Evolutionary conservation across 2,329 filamentous ascomycete genomes (phyloP).

Genomic region (Alternaria alternata): DNA sequence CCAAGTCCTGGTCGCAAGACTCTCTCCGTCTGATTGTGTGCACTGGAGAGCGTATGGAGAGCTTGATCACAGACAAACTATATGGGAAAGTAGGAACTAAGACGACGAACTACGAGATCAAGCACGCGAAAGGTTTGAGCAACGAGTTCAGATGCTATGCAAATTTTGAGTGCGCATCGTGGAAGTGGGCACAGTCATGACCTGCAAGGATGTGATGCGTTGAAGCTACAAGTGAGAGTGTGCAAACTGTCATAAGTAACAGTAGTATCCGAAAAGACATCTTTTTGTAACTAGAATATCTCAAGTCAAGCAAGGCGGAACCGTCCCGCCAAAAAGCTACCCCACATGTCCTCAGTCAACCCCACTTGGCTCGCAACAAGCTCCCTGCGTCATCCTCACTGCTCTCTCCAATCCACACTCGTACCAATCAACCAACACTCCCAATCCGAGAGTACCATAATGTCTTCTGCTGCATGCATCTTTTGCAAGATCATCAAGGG

Average conservation of each 20-base stretch:
- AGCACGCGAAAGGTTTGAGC: slow-evolving; percentile 75
- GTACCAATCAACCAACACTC: slow-evolving; percentile 25
- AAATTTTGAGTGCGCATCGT: slow-evolving; percentile 71
- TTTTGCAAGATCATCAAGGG: slow-evolving; percentile 99
- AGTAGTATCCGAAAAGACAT: not conserved
- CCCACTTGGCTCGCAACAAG: slow-evolving; percentile 17
- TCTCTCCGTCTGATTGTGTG: slow-evolving; percentile 67
- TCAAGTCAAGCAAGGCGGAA: slow-evolving; percentile 8
- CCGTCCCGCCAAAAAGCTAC: slow-evolving; percentile 19
- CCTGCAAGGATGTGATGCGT: not conserved
- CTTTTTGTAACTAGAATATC: not conserved
- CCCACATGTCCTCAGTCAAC: slow-evolving; percentile 29
- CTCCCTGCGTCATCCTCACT: slow-evolving; percentile 19
- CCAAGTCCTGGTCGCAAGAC: slow-evolving; percentile 58
- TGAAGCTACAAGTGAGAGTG: not conserved
- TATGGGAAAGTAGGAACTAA: slow-evolving; percentile 69
- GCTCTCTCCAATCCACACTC: slow-evolving; percentile 25
- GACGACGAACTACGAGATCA: slow-evolving; percentile 73
- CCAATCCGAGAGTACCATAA: slow-evolving; percentile 46
- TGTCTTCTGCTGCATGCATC: slow-evolving; percentile 79
- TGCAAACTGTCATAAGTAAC: no score
- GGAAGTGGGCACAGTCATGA: slow-evolving; percentile 45
- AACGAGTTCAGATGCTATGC: slow-evolving; percentile 85
- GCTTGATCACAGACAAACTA: slow-evolving; percentile 67
- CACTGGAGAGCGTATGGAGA: slow-evolving; percentile 79